Percentiles rank a stretch among this genome's conserved stretches.
Conservation (phyloP, 2,329 filamentous ascomycete species). For the Colletotrichum graminicola region DNA sequence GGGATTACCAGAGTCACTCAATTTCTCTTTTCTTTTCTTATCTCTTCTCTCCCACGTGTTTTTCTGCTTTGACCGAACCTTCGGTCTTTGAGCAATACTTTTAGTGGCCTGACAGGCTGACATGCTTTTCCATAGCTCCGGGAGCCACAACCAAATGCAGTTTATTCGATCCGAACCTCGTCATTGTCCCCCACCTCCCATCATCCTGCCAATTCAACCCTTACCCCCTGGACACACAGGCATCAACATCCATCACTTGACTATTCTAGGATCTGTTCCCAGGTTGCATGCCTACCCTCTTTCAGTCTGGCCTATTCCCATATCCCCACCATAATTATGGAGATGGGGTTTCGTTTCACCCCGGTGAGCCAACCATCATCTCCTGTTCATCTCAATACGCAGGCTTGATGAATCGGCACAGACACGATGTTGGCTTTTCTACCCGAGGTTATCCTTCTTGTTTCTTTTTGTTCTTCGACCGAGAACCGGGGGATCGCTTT, state of each 20-base stretch:
- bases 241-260: neutral
- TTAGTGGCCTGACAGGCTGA: slow-evolving; percentile 22
- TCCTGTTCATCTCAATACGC: slow-evolving; percentile 13
- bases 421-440: slow-evolving; percentile 5
- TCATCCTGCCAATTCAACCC: neutral
- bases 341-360: slow-evolving; percentile 3
- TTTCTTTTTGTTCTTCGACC: neutral
- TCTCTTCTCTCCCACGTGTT: slow-evolving; percentile 11
- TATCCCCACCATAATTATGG: slow-evolving; percentile 16
- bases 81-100: slow-evolving; percentile 4
- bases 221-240: slow-evolving; percentile 16
- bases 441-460: neutral
- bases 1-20: slow-evolving; percentile 16
- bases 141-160: slow-evolving; percentile 5
- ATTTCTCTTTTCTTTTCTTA: neutral
- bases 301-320: neutral
- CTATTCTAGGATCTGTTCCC: neutral
- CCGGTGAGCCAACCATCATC: neutral
- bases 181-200: neutral
- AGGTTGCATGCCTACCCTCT: neutral
- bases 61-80: slow-evolving; percentile 3
- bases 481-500: slow-evolving; percentile 1
- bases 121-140: slow-evolving; percentile 15
- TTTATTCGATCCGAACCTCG: slow-evolving; percentile 1
- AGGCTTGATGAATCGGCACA: slow-evolving; percentile 3